Conservation (phyloP, 2,329 filamentous ascomycete genomes). For the Cytospora chrysosperma region DNA sequence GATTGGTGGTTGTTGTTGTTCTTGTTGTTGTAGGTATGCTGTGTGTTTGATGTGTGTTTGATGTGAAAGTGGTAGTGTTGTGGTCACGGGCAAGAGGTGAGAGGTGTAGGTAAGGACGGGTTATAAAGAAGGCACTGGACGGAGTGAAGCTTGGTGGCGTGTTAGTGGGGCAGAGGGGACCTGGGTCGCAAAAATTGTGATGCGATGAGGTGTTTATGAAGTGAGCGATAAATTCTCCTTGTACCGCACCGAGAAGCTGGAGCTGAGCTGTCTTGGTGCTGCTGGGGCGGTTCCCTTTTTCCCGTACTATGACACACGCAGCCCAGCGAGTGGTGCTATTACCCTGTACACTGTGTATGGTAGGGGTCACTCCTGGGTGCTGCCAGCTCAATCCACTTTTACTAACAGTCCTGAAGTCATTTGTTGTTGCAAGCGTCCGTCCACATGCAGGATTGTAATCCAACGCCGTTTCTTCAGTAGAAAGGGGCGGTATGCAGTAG, state of each 20-base stretch:
- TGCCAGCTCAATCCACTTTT: constrained; percentile 5
- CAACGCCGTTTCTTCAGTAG: not conserved
- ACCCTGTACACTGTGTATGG: not conserved
- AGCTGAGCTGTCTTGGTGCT: constrained; percentile 1
- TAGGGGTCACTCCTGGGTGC: constrained; percentile 7
- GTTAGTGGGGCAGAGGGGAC: constrained; percentile 15
- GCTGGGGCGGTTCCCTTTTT: too few species aligned
- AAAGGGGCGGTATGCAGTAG: not conserved
- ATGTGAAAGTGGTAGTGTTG: not conserved
- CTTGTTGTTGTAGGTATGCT: not conserved
- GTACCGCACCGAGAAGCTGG: not conserved
- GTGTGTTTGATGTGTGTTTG: not conserved
- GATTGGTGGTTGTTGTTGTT: not conserved
- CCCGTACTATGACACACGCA: constrained; percentile 17
- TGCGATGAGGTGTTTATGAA: constrained; percentile 23
- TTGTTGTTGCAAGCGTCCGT: not conserved
- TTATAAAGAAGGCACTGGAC: constrained; percentile 13
- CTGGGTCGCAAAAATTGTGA: constrained; percentile 23
- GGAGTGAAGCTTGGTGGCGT: constrained; percentile 18
- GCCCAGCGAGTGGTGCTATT: constrained; percentile 10
- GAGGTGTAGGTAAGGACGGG: constrained; percentile 8
- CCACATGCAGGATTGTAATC: not conserved
- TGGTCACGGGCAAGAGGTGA: constrained; percentile 7
- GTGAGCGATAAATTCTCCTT: constrained; percentile 25
- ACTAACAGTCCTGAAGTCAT: constrained; percentile 18